Base-by-base conservation (phyloP, 1,284 basidiomycete species). In the Heterobasidion irregulare region DNA sequence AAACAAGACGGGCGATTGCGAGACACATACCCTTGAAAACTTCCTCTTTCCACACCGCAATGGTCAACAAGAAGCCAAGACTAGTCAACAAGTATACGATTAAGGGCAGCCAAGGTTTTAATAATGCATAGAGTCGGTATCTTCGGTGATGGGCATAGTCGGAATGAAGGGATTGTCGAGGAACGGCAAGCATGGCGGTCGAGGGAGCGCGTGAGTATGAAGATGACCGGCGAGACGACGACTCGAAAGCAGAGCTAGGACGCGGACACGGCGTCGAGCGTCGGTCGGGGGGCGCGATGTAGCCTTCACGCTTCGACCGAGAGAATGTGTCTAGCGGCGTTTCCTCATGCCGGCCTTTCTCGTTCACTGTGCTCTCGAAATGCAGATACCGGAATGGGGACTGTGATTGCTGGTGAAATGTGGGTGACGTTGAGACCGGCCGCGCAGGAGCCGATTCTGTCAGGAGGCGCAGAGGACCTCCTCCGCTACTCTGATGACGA, bases 21-120 rank as follows among this genome's bases (percentile, higher is more conserved):
- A 26, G 15, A 50, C 53, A 71, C 84, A 65, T 62, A 88, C 88
- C 77, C 64, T 76, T 70, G 67, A 91, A 90, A 49, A 91, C 76
- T 64, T 89, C 77, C 33, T 76, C 75, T 70, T 82, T 85, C 77
- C 85, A 90, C 62, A 89, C 80, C 38, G 82, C 81, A 63, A 91
- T 80, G 34, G 85, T 86, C 53, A 84, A 70, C 45, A 89, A 65
- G 62, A 91, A 88, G 16, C 75, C 80, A 50, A 89, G 73, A 61
- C 73, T 88, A 52, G 86, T 87, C 15, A 82, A 69, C 41, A 73
- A 79, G 68, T 90, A 91, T 52, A 83, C 65, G 58, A 89, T 75
- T 61, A 91, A 71, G 44, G 89, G 89, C 38, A 83, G 69, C 86
- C 87, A 91, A 55, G 86, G 80, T 61, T 76, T 79, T 59, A 87